Evolutionary conservation across 2,329 filamentous ascomycete species (phyloP).

Genomic region (Diaporthe aspalathi): DNA sequence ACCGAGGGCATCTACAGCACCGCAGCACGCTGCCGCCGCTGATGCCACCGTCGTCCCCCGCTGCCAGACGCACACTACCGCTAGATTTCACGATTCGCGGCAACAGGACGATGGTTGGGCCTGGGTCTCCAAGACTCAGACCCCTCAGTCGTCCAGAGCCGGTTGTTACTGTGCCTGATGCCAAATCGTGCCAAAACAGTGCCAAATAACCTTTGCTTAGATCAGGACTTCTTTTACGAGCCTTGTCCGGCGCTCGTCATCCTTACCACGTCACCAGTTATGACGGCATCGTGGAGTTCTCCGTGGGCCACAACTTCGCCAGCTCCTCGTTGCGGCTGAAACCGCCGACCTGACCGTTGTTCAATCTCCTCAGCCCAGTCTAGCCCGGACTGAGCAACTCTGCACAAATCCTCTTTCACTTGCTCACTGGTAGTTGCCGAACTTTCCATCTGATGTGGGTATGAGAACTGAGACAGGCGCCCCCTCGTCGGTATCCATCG

Average conservation of each 20-base stretch:
- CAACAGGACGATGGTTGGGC: background rate
- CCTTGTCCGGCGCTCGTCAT: conserved; percentile 3
- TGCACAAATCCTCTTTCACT: conserved; percentile 23
- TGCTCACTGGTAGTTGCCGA: conserved; percentile 31
- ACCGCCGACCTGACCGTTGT: conserved; percentile 25
- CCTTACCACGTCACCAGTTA: conserved; percentile 23
- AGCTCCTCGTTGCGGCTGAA: conserved; percentile 14
- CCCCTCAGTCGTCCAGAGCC: background rate
- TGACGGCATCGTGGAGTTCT: conserved; percentile 30
- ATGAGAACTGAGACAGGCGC: conserved; percentile 38
- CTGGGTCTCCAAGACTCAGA: background rate
- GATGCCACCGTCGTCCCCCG: background rate
- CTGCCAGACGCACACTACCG: conserved; percentile 22
- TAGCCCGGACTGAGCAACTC: conserved; percentile 12
- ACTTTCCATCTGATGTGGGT: conserved; percentile 34
- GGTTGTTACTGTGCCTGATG: background rate
- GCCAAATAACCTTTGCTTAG: conserved; percentile 28
- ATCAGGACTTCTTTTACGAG: conserved; percentile 6
- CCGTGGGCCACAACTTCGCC: conserved; percentile 12
- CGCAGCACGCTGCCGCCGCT: background rate
- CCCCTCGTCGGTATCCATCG: conserved; percentile 35
- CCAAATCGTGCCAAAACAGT: conserved; percentile 4
- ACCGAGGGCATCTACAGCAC: conserved; percentile 9
- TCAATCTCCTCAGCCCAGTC: conserved; percentile 27
- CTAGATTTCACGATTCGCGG: conserved; percentile 10